These are phyloP conservation scores for Fraxinus excelsior DNA, from an alignment of 257 asterid genomes.

Conservation along the genomic window DNA sequence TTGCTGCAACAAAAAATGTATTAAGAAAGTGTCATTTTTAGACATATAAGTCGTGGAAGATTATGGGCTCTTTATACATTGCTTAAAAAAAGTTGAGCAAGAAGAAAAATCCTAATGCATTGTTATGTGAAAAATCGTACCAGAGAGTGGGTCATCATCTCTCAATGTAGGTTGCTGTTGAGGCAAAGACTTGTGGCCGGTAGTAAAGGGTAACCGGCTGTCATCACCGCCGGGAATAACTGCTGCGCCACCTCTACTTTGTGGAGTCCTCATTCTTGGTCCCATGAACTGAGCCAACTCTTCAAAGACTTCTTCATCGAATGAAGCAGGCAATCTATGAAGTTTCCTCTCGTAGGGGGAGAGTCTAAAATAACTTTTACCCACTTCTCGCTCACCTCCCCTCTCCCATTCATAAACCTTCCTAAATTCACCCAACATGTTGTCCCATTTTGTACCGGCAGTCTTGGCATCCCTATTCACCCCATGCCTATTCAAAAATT, in stretches of 20 bases:
- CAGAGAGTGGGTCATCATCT: constrained; percentile 35
- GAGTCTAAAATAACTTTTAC: constrained; percentile 51
- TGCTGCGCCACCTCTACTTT: constrained; percentile 21
- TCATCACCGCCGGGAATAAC: constrained; percentile 26
- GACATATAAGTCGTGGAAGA: not conserved
- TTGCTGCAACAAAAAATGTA: constrained; percentile 16
- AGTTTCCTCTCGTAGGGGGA: constrained; percentile 53
- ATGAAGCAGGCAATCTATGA: constrained; percentile 54
- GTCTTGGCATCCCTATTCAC: constrained; percentile 50
- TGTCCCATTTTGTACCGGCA: constrained; percentile 59
- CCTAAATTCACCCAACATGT: constrained; percentile 55
- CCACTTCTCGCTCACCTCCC: constrained; percentile 47
- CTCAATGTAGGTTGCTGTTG: constrained; percentile 30
- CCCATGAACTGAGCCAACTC: constrained; percentile 54
- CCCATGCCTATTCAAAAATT: constrained; percentile 42
- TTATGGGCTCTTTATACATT: not conserved
- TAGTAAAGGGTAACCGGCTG: constrained; percentile 11
- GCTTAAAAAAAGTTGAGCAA: not conserved
- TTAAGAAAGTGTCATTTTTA: not conserved
- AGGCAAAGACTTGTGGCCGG: constrained; percentile 26
- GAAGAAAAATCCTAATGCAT: not conserved
- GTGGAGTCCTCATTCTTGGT: constrained; percentile 42
- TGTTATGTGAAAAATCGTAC: constrained; percentile 7
- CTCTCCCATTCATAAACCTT: constrained; percentile 56
- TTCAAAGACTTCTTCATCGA: constrained; percentile 55